Percentiles rank a stretch among this genome's conserved stretches.
Conservation (phyloP, 1,139 yeast genomes). For the Nakaseomyces glabratus region DNA sequence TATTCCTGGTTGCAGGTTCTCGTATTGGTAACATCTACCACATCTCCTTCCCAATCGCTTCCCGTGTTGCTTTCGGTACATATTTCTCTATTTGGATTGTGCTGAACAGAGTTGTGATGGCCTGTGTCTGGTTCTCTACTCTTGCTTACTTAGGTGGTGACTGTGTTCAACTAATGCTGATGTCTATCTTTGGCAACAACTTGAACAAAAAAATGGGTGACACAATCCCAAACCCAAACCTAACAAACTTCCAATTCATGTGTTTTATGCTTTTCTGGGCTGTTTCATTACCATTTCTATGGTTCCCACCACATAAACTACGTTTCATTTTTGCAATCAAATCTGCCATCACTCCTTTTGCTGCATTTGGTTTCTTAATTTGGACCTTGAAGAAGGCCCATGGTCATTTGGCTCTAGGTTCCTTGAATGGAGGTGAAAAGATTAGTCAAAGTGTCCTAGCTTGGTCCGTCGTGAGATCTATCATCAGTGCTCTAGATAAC, state of each 20-base stretch:
- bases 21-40: conserved; percentile 69
- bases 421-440: conserved; percentile 33
- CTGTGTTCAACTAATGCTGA: conserved; percentile 63
- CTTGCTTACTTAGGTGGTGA: conserved; percentile 79
- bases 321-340: conserved; percentile 74
- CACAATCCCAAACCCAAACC: conserved; percentile 38
- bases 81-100: conserved; percentile 77
- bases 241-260: conserved; percentile 60
- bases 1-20: conserved; percentile 54
- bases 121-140: conserved; percentile 77
- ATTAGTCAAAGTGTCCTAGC: conserved; percentile 41
- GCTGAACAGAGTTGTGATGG: conserved; percentile 70
- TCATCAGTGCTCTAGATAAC: conserved; percentile 73
- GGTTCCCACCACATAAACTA: conserved; percentile 73
- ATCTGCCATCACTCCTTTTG: conserved; percentile 66
- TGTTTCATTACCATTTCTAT: conserved; percentile 62
- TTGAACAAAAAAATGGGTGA: conserved; percentile 41
- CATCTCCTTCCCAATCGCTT: conserved; percentile 67
- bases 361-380: conserved; percentile 66
- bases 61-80: conserved; percentile 65
- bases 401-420: conserved; percentile 24
- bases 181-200: conserved; percentile 57
- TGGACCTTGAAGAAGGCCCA: conserved; percentile 57
- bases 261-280: conserved; percentile 73
- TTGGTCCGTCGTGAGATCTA: conserved; percentile 72